phyloP scores from a whole-genome alignment of 805 yeast species.

The Starmerella powellii region DNA sequence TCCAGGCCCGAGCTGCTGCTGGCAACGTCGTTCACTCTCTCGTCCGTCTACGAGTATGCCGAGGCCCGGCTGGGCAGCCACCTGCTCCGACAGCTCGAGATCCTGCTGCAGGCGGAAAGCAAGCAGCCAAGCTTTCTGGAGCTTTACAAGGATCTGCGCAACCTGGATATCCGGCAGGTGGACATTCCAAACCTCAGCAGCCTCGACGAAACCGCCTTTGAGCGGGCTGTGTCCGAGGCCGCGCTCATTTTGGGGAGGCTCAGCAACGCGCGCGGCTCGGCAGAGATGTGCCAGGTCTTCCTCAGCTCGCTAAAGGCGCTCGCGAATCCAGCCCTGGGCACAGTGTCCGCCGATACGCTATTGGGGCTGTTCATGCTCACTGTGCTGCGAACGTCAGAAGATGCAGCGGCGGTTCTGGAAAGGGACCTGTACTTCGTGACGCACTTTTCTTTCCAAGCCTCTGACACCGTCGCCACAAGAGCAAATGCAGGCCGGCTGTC shows the following conservation, averaged over 20 bases:
- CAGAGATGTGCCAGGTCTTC: constrained; percentile 30
- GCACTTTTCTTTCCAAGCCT: constrained; percentile 35
- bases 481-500: constrained; percentile 17
- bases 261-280: constrained; percentile 23
- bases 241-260: constrained; percentile 25
- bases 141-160: constrained; percentile 18
- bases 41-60: constrained; percentile 49
- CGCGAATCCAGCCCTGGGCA: constrained; percentile 23
- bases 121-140: constrained; percentile 16
- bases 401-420: constrained; percentile 38
- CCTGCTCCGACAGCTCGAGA: constrained; percentile 43
- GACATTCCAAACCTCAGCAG: constrained; percentile 29
- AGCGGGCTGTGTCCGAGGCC: constrained; percentile 35
- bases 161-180: constrained; percentile 35
- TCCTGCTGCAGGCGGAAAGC: constrained; percentile 20
- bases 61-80: constrained; percentile 57
- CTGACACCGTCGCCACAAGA: constrained; percentile 3
- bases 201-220: constrained; percentile 24
- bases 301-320: constrained; percentile 42
- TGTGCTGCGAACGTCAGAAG: constrained; percentile 43
- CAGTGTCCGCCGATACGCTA: constrained; percentile 69
- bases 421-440: constrained; percentile 56
- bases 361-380: constrained; percentile 63
- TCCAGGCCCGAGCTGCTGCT: background rate
- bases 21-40: constrained; percentile 1